A percentile compares a stretch with the other conserved stretches of the same genome.
phyloP scores from a whole-genome alignment of 2,329 filamentous ascomycete genomes.

The Alternaria alternata region DNA sequence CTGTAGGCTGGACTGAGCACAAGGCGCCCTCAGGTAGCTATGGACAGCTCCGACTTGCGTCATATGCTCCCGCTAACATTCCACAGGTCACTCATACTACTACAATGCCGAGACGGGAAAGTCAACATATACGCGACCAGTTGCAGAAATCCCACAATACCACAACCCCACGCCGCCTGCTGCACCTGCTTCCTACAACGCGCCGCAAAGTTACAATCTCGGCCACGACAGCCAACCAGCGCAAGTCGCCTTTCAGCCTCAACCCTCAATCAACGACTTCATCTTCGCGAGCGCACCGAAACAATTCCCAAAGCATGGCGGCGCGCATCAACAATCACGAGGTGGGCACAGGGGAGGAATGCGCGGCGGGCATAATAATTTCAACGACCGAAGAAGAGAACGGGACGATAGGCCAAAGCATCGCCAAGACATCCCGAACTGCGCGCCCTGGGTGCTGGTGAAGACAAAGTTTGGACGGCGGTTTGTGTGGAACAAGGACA shows the following conservation, averaged over 20 bases:
- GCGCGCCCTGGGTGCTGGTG: conserved; percentile 89
- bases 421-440: conserved; percentile 79
- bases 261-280: conserved; percentile 61
- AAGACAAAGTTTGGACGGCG: conserved; percentile 87
- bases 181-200: conserved; percentile 11
- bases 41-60: conserved; percentile 23
- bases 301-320: conserved; percentile 26
- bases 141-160: conserved; percentile 19
- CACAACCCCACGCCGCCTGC: conserved; percentile 9
- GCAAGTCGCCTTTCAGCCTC: conserved; percentile 53
- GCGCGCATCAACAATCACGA: conserved; percentile 23
- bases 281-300: conserved; percentile 40
- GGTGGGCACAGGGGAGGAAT: conserved; percentile 50
- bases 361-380: conserved; percentile 61
- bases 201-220: conserved; percentile 17
- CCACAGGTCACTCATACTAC: conserved; percentile 81
- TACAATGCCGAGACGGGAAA: conserved; percentile 83
- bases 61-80: conserved; percentile 25
- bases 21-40: conserved; percentile 76
- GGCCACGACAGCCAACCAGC: conserved; percentile 49
- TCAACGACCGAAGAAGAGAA: conserved; percentile 70
- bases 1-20: conserved; percentile 90
- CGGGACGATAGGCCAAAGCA: conserved; percentile 82
- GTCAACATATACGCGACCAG: conserved; percentile 84
- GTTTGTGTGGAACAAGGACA: conserved; percentile 88